Percentiles rank a stretch among this genome's conserved stretches.
These are phyloP conservation scores for Phytopythium boreale DNA, from an alignment of 352 stramenopile species.

Conservation along the genomic window DNA sequence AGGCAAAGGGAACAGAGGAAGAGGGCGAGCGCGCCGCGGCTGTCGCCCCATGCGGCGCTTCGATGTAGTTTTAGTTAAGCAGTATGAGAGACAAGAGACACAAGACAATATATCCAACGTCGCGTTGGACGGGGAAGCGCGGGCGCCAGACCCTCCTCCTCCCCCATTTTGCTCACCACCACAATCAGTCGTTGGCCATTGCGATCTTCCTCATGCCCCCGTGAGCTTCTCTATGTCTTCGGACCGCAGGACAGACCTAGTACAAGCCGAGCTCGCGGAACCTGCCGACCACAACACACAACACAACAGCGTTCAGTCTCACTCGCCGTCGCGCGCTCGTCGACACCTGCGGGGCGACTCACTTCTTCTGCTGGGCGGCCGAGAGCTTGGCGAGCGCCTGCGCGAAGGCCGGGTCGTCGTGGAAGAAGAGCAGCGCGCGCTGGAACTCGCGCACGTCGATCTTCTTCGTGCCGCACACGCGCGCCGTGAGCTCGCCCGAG, in stretches of 20 bases:
- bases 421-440: constrained; percentile 71
- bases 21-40: neutral
- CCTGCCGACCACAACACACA: constrained; percentile 17
- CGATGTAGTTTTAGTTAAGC: constrained; percentile 1
- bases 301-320: constrained; percentile 4
- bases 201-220: neutral
- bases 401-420: constrained; percentile 67
- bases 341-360: too few relatives aligned
- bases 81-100: neutral
- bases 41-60: neutral
- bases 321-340: too few relatives aligned
- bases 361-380: constrained; percentile 67
- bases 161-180: neutral
- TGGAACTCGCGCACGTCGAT: constrained; percentile 72
- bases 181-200: neutral
- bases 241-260: neutral
- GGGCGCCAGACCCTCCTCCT: neutral
- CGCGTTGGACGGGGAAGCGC: neutral
- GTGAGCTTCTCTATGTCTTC: neutral
- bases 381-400: constrained; percentile 58
- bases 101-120: neutral
- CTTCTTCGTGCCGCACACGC: constrained; percentile 44
- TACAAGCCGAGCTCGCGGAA: constrained; percentile 53
- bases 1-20: neutral
- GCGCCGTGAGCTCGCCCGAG: constrained; percentile 53